These are phyloP conservation scores for Ramaria sp. DNA, from an alignment of 768 basidiomycete genomes.

Conservation along the genomic window DNA sequence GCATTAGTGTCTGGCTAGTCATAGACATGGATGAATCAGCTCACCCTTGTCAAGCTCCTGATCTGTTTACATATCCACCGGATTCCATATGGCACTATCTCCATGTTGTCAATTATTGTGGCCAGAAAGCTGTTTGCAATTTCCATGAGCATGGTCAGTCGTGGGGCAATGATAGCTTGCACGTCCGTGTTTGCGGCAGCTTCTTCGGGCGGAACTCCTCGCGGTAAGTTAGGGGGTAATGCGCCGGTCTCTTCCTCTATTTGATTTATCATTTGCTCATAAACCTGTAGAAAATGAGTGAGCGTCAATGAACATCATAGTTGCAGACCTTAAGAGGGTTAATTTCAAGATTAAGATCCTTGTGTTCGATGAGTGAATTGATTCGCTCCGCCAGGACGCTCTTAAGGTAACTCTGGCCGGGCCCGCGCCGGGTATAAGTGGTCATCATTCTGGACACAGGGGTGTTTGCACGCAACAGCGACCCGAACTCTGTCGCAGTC, in stretches of 20 bases:
- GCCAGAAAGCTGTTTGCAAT: constrained; percentile 96
- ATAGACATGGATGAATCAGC: constrained; percentile 15
- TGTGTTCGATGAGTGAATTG: constrained; percentile 98
- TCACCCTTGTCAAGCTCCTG: constrained; percentile 84
- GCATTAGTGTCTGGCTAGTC: not conserved
- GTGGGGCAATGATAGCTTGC: constrained; percentile 94
- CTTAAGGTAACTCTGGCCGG: constrained; percentile 97
- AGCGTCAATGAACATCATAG: not conserved
- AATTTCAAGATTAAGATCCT: constrained; percentile 97
- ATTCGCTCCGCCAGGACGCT: constrained; percentile 95
- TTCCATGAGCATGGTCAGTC: constrained; percentile 98
- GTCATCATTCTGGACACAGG: constrained; percentile 99
- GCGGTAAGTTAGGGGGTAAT: constrained; percentile 81
- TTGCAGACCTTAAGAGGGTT: constrained; percentile 87
- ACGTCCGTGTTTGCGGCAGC: constrained; percentile 92
- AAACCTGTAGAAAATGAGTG: constrained; percentile 49
- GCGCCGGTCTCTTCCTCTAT: constrained; percentile 96
- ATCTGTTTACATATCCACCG: constrained; percentile 99
- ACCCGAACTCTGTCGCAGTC: constrained; percentile 98
- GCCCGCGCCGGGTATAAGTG: constrained; percentile 96
- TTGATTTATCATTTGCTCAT: constrained; percentile 99
- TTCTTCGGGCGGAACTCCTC: constrained; percentile 89
- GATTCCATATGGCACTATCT: constrained; percentile 97
- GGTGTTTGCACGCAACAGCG: constrained; percentile 94
- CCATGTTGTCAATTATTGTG: constrained; percentile 97